Evolutionary conservation across 1,139 yeast species (phyloP).

Genomic region (Pichia sp.): DNA sequence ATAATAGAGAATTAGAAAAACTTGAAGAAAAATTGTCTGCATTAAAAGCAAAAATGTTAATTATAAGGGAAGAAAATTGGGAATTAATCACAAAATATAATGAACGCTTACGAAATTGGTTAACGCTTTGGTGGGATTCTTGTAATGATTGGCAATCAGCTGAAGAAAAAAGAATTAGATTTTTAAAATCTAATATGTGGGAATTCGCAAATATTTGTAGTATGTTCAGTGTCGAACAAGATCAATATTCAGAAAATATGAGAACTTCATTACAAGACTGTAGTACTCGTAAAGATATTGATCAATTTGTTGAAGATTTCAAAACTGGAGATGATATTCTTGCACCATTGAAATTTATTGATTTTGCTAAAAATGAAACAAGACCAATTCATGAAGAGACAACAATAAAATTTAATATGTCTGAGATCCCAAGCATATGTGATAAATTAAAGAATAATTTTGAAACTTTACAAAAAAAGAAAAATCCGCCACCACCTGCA

Average conservation of each 20-base stretch:
- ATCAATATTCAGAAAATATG: conserved; percentile 66
- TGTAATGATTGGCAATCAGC: conserved; percentile 66
- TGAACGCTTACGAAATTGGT: conserved; percentile 67
- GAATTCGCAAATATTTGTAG: conserved; percentile 75
- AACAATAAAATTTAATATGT: conserved; percentile 11
- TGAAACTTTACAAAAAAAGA: conserved; percentile 14
- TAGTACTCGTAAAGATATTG: conserved; percentile 56
- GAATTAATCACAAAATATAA: conserved; percentile 52
- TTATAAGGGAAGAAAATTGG: conserved; percentile 53
- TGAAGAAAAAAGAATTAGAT: conserved; percentile 74
- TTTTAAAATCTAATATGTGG: conserved; percentile 74
- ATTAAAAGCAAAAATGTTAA: conserved; percentile 43
- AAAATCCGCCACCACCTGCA: conserved; percentile 30
- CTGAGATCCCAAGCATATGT: conserved; percentile 11
- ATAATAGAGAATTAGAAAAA: conserved; percentile 73
- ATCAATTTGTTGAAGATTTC: conserved; percentile 45
- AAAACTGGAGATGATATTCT: conserved; percentile 65
- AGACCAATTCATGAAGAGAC: conserved; percentile 18
- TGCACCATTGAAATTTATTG: conserved; percentile 50
- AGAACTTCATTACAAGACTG: conserved; percentile 65
- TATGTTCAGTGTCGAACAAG: conserved; percentile 72
- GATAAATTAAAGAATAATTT: neutral
- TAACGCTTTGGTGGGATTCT: conserved; percentile 70
- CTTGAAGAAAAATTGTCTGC: conserved; percentile 57
- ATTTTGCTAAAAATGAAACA: conserved; percentile 38